These are phyloP conservation scores for Microdochium nivale DNA, from an alignment of 2,329 filamentous ascomycete species.

Conservation along the genomic window DNA sequence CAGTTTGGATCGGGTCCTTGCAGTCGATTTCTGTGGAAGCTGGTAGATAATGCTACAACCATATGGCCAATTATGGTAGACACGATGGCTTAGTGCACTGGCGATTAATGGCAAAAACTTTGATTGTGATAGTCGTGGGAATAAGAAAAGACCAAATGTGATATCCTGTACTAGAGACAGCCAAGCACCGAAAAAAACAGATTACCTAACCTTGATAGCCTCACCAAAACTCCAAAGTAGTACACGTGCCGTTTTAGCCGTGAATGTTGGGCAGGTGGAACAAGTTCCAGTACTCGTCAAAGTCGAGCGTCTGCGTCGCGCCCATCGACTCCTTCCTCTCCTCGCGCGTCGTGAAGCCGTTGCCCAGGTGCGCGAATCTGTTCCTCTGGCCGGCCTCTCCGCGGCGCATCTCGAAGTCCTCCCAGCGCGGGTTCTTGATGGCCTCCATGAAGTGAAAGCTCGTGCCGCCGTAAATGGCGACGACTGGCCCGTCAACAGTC, in stretches of 20 bases:
- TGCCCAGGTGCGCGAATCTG: conserved; percentile 26
- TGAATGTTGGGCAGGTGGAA: not conserved
- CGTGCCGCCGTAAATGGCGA: conserved; percentile 1
- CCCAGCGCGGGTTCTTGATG: conserved; percentile 23
- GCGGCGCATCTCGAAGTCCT: conserved; percentile 22
- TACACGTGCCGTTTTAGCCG: not conserved
- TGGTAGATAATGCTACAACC: no score
- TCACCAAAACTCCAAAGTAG: not conserved
- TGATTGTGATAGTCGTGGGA: no score
- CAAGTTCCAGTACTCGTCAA: not conserved
- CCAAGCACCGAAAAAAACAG: no score
- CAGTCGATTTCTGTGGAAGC: no score
- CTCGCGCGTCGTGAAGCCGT: conserved; percentile 19
- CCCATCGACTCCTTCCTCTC: not conserved
- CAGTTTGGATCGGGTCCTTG: no score
- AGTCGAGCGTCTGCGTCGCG: not conserved
- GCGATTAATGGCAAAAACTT: no score
- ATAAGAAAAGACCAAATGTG: no score
- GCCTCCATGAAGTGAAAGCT: conserved; percentile 26
- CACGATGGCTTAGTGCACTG: no score
- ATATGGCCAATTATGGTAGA: no score
- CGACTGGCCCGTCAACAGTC: not conserved
- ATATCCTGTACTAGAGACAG: no score
- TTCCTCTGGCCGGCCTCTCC: conserved; percentile 18
- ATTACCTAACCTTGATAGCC: not conserved